Conservation (phyloP, 2,329 filamentous ascomycete genomes). For the Verticillium longisporum region DNA sequence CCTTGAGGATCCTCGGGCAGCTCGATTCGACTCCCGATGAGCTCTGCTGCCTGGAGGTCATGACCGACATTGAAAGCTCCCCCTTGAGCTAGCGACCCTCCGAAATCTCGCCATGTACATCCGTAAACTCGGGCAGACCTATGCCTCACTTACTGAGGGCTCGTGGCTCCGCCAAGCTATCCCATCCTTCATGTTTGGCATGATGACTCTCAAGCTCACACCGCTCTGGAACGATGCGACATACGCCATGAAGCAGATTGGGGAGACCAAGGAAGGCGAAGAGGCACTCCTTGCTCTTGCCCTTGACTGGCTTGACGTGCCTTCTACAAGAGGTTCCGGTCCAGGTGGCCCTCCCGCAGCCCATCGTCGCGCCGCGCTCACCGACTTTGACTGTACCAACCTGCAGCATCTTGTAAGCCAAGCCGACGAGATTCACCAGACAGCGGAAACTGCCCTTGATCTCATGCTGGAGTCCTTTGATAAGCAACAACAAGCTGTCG, state of each 20-base stretch:
- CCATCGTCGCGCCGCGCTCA: conserved; percentile 35
- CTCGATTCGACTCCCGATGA: conserved; percentile 45
- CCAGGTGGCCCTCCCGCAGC: conserved; percentile 22
- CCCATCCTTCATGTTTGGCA: conserved; percentile 78
- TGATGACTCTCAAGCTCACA: conserved; percentile 78
- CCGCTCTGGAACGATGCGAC: conserved; percentile 84
- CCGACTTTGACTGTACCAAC: conserved; percentile 82
- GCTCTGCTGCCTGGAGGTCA: conserved; percentile 49
- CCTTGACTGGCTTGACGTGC: conserved; percentile 67
- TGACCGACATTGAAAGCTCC: conserved; percentile 74
- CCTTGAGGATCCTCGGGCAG: conserved; percentile 63
- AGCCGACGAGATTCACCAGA: conserved; percentile 43
- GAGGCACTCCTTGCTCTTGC: conserved; percentile 63
- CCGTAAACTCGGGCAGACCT: conserved; percentile 64
- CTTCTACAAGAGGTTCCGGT: conserved; percentile 48
- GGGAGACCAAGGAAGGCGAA: conserved; percentile 64
- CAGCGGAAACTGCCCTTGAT: conserved; percentile 45
- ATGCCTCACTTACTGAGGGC: conserved; percentile 49
- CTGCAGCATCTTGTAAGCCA: conserved; percentile 50
- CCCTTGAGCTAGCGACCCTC: conserved; percentile 64
- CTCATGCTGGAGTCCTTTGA: conserved; percentile 60
- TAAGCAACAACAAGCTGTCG: conserved; percentile 49
- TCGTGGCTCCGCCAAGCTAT: conserved; percentile 66
- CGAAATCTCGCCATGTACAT: conserved; percentile 79
- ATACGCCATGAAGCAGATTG: conserved; percentile 67